Evolutionary conservation across 2,329 filamentous ascomycete species (phyloP), one percentile per base, ranked within the genome.

Genomic region (Berkeleyomyces rouxiae): DNA sequence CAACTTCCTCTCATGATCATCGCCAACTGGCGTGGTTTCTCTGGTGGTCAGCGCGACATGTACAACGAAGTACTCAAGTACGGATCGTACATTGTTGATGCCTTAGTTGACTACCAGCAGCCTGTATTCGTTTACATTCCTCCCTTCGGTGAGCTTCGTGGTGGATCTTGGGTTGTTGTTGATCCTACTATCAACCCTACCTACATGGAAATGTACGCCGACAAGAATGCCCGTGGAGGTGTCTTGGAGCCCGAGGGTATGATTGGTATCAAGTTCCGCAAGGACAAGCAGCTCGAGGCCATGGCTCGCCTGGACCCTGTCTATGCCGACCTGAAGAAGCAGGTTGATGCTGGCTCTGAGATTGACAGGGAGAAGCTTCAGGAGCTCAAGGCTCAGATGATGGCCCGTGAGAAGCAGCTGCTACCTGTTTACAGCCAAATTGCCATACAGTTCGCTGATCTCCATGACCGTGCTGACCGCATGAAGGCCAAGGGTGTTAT

Each of bases 11-110:
- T 99, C 68, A 97, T 99, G 90, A 99, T 99, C 72, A 84, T 99
- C 67, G 93, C 93, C 76, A 99, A 99, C 82, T 99, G 93, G 93
- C 87, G 93, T 84, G 93, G 93, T 79, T 99, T 99, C 89, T 99
- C 93, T 68, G 93, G 93, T 79, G 93, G 93, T 67, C 93, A 99
- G 78, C 90, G 92, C 69, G 93, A 99, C 77, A 99, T 99, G 93
- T 99, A 95, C 84, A 96, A 97, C 78, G 93, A 99, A 77, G 93
- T 99, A 13, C 84, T 99, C 75, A 99, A 99, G 81, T 99, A 99
- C 71, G 93, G 93, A 72, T 96, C 92, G 16, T 97, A 93, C 82
- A 99, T 99, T 71, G 93, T 99, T 68, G 93, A 99, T 71, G 92
- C 92, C 62, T 86, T 99, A 58, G 90, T 96, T 80, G 95, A 96